Conservation (phyloP, 2,329 filamentous ascomycete species). For the Monosporascus sp. region DNA sequence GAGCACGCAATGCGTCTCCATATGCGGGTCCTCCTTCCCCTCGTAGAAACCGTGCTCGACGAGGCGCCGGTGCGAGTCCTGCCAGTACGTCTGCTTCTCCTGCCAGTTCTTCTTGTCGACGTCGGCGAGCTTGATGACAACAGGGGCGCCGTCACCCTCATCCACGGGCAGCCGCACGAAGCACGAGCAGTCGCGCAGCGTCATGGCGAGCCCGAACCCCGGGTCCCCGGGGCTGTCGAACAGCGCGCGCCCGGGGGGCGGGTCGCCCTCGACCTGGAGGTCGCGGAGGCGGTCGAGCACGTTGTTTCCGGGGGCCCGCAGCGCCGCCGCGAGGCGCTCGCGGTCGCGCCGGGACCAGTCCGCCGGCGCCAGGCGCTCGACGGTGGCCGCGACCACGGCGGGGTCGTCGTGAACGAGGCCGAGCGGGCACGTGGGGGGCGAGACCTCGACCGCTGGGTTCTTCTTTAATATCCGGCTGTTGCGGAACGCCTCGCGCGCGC, state of each 20-base stretch:
- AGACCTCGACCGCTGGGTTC: constrained; percentile 25
- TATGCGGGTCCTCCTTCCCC: constrained; percentile 16
- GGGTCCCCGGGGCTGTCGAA: constrained; percentile 31
- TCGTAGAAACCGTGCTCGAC: constrained; percentile 65
- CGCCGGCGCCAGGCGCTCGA: constrained; percentile 34
- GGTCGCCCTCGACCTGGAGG: constrained; percentile 35
- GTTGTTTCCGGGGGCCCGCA: constrained; percentile 25
- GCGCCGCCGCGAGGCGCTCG: constrained; percentile 30
- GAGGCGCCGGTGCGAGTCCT: constrained; percentile 54
- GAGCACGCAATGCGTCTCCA: constrained; percentile 26
- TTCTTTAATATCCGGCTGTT: constrained; percentile 38
- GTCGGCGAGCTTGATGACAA: constrained; percentile 64
- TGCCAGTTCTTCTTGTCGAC: constrained; percentile 69
- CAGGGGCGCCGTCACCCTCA: constrained; percentile 20
- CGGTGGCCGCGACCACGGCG: constrained; percentile 37
- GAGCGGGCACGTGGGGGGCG: constrained; percentile 55
- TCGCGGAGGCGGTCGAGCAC: constrained; percentile 32
- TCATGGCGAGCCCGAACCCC: constrained; percentile 68
- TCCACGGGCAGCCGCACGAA: constrained; percentile 47
- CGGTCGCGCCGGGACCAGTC: constrained; percentile 25
- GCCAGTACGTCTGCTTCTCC: constrained; percentile 67
- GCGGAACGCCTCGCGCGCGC: constrained; percentile 50
- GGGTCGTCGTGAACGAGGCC: constrained; percentile 52
- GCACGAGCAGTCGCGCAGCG: constrained; percentile 72
- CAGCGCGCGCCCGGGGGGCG: constrained; percentile 33